Base-by-base conservation (phyloP, 148 eudicot species). In the Silene latifolia region DNA sequence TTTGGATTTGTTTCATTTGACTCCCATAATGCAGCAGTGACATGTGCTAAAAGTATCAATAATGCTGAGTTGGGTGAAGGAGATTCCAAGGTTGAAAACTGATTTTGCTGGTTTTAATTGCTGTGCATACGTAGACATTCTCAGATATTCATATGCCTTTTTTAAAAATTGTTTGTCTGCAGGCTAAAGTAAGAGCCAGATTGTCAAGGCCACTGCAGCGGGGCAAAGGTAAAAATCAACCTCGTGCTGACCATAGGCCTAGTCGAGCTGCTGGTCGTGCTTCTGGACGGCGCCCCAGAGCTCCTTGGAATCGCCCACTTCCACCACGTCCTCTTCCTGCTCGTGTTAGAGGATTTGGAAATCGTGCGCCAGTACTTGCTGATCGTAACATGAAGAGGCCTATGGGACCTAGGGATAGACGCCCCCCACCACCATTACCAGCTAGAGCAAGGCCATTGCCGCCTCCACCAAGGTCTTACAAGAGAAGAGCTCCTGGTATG, bases 31-130 rank as follows among this genome's bases (percentile, higher is more conserved):
- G 93, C 98, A 51, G 98, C 98, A 39, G 89, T 92, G 60, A 83
- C 79, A 27, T 95, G 98, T 85, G 97, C 98, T 59, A 92, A 89
- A 81, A 84, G 86, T 80, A 92, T 95, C 78, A 95, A 95, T 60
- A 95, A 95, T 83, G 83, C 83, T 66, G 98, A 95, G 80, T 80
- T 95, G 88, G 98, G 97, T 67, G 96, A 89, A 82, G 99, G 97
- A 67, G 92, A 88, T 53, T 74, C 74, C 72, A 92, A 92, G 97
- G 99, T 95, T 74, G 3, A 72, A 39, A 77, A 63, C 69, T 74
- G 59, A 69, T 35, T 74, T 74, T 53, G 35, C 15, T 44, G 44
- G 5, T 74, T 54, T 29, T 24, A 46, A 48, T 23, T 19, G 64
- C 56, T 59, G 48, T 73, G 12, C 56, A 12, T 51, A 71, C 66